These are phyloP conservation scores for Colletotrichum eremochloae DNA, from an alignment of 2,329 filamentous ascomycete genomes.

Conservation along the genomic window DNA sequence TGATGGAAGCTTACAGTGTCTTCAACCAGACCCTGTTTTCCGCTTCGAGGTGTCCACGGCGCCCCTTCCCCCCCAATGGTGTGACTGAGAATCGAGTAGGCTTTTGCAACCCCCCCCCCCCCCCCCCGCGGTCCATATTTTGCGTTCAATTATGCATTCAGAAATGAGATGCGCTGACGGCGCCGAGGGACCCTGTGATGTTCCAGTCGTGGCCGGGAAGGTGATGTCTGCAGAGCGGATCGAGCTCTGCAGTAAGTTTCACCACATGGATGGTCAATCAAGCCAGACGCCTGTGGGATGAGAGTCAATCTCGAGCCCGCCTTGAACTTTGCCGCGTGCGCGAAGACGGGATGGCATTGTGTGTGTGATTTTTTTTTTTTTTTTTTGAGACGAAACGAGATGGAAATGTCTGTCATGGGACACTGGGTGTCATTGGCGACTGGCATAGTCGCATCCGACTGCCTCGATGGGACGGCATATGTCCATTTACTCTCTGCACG, in stretches of 20 bases:
- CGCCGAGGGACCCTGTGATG: constrained; percentile 16
- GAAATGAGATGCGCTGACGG: constrained; percentile 9
- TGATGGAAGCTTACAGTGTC: constrained; percentile 8
- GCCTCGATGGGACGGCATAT: constrained; percentile 16
- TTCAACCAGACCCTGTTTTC: constrained; percentile 3
- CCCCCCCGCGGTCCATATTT: background rate
- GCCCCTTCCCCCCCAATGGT: background rate
- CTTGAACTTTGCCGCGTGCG: constrained; percentile 6
- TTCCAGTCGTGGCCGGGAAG: constrained; percentile 16
- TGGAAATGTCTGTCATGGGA: constrained; percentile 19
- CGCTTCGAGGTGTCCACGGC: constrained; percentile 9
- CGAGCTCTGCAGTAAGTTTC: constrained; percentile 32
- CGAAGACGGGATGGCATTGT: constrained; percentile 17
- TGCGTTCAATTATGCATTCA: constrained; percentile 13
- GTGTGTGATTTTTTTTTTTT: background rate
- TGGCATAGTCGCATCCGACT: constrained; percentile 32
- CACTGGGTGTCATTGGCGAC: constrained; percentile 15
- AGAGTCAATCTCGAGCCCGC: background rate
- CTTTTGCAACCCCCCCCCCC: background rate
- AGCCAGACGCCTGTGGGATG: background rate
- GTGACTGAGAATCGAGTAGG: background rate
- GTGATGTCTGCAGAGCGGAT: constrained; percentile 12
- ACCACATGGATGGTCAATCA: constrained; percentile 15
- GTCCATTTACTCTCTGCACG: constrained; percentile 15
- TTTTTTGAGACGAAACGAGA: constrained; percentile 13